Evolutionary conservation across 768 basidiomycete genomes (phyloP).

Genomic region (Leccinum variicolor): DNA sequence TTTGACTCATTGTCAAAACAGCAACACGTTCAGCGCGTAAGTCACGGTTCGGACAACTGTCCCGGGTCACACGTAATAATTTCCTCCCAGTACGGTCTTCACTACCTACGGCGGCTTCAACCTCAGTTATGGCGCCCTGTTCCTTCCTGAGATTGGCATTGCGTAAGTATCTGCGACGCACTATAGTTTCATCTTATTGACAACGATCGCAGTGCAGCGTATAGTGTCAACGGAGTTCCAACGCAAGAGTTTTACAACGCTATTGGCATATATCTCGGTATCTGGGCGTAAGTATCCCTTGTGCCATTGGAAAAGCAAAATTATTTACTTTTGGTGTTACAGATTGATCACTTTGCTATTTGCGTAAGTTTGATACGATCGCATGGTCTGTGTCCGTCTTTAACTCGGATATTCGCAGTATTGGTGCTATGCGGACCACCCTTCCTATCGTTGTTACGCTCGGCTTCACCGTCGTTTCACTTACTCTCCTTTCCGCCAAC

Average conservation of each 20-base stretch:
- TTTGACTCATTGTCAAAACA: constrained; percentile 10
- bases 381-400: not conserved
- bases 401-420: constrained; percentile 4
- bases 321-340: not conserved
- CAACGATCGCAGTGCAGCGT: constrained; percentile 15
- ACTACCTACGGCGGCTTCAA: constrained; percentile 30
- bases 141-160: constrained; percentile 24
- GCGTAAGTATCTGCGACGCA: constrained; percentile 15
- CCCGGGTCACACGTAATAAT: not conserved
- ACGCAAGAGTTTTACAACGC: constrained; percentile 24
- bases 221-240: constrained; percentile 22
- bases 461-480: constrained; percentile 20
- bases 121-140: constrained; percentile 27
- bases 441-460: constrained; percentile 22
- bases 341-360: constrained; percentile 27
- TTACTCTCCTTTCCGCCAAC: constrained; percentile 23
- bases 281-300: constrained; percentile 21
- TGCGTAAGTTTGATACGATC: constrained; percentile 11
- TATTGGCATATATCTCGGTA: constrained; percentile 26
- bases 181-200: not conserved
- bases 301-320: not conserved
- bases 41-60: not conserved
- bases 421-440: constrained; percentile 23
- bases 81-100: constrained; percentile 22
- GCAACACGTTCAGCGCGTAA: constrained; percentile 28